phyloP scores from a whole-genome alignment of 805 yeast species.

The Metschnikowia aberdeeniae region DNA sequence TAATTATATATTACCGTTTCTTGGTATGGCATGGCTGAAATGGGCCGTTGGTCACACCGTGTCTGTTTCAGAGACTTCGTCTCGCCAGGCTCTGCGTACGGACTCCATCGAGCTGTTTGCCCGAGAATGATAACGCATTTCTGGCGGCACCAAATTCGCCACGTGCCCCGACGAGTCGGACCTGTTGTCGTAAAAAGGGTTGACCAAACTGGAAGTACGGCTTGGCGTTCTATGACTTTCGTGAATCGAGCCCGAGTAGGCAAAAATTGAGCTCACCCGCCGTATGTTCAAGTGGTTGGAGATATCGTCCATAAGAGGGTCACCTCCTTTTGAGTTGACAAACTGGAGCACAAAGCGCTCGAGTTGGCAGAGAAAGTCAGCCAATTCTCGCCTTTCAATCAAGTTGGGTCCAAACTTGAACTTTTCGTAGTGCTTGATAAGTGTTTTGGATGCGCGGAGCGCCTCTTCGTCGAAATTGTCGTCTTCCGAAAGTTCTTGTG shows the following conservation, averaged over 20 bases:
- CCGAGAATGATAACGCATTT: background rate
- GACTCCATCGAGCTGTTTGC: background rate
- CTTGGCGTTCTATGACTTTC: constrained; percentile 1
- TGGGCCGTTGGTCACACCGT: no score
- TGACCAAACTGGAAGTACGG: constrained; percentile 7
- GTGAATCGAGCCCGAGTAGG: constrained; percentile 3
- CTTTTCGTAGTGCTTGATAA: constrained; percentile 56
- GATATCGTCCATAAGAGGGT: constrained; percentile 2
- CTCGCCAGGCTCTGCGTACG: background rate
- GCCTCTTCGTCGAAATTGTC: constrained; percentile 8
- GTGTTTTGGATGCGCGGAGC: constrained; percentile 15
- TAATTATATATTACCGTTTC: no score
- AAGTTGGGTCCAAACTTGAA: constrained; percentile 62
- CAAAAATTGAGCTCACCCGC: constrained; percentile 4
- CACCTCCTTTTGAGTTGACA: constrained; percentile 7
- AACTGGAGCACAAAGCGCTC: constrained; percentile 14
- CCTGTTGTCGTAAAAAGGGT: constrained; percentile 8
- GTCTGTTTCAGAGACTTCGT: no score
- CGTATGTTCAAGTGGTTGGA: background rate
- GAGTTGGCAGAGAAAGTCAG: constrained; percentile 46
- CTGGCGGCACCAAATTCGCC: background rate
- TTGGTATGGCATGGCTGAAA: no score
- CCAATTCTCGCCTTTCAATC: constrained; percentile 56
- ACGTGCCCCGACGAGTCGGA: background rate
- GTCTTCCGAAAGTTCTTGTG: constrained; percentile 14